Evolutionary conservation across 768 basidiomycete genomes (phyloP), one percentile per base, ranked within the genome.

Genomic region (Russula compacta): DNA sequence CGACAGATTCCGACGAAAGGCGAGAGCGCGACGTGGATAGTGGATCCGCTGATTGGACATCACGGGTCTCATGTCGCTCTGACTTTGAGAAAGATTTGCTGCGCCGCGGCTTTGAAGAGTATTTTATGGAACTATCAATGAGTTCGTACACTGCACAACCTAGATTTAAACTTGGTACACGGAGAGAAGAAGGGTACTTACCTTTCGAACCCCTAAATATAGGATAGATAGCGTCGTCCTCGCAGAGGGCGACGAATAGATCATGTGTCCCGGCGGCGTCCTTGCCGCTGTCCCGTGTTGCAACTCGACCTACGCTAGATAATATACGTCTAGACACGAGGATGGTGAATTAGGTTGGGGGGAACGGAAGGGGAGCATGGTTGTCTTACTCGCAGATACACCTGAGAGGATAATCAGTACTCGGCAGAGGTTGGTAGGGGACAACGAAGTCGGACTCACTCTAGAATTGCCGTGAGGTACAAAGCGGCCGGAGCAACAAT

Each of bases 391-490:
- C 89, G 90, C 89, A 92, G 68, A 91, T 78, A 59, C 88, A 83
- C 75, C 91, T 92, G 71, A 35, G 67, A 67, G 58, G 56, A 64
- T 11, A 44, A 58, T 64, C 63, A 66, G 74, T 33, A 44, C 11
- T 0, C 32, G 24, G 17, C 15, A 6, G 21, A 24, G 12, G 40
- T 35, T 15, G 42, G 35, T 3, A 53, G 7, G 52, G 24, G n/a
- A 50, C 6, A 29, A 15, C 21, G 24, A 32, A 19, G 36, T 56
- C 74, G 69, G 68, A 67, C 93, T 76, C 72, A 95, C 93, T 97
- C 94, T 35, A 97, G 77, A 64, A 95, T 90, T 8, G 93, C 92
- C 2, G 94, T 95, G 53, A 95, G 79, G 77, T 95, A 97, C 47
- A 97, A 71, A 19, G 91, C 86, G 36, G 93, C 90, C 4, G 92